Evolutionary conservation across 2,329 filamentous ascomycete genomes (phyloP), one percentile per base, ranked within the genome.

Genomic region (Rutstroemia sp.): DNA sequence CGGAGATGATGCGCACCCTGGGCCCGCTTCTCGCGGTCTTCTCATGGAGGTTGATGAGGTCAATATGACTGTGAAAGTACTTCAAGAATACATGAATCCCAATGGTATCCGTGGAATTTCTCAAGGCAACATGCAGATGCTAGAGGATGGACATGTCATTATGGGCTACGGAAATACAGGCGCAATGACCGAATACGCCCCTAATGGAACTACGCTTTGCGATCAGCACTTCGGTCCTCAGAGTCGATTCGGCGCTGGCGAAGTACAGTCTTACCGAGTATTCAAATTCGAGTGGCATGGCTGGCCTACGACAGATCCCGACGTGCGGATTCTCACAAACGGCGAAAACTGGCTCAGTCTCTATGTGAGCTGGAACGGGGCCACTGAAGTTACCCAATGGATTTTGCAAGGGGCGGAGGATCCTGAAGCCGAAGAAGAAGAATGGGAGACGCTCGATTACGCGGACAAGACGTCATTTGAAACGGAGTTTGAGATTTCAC

Each of bases 341-440:
- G 57, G 61, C 10, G 66, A 65, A 17, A 68, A 69, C 1, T 63
- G 60, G 21, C 68, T 65, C 8, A 72, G 67, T 58, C 68, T 71
- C 8, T 83, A 78, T 65, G 78, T 81, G 2, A 80, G 76, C 4
- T 80, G 77, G 77, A 79, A 79, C 56, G 77, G 77, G 4, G 76
- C 76, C 48, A 79, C 76, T 0, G 72, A 75, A 63, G 75, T 74
- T 0, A 67, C 63, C 3, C 42, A 55, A 4, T 79, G 80, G 81
- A 71, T 54, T 19, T 39, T 54, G 41, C 27, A 51, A 56, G 54
- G 41, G 12, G 48, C 41, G 4, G 54, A 56, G 37, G 49, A 52
- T 4, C 10, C 27, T 12, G 48, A 34, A 19, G 48, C 41, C 8
- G 27, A 37, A 30, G 54, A 52, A 16, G 27, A 47, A 21, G 27